phyloP scores from a whole-genome alignment of 495 filamentous ascomycete species.

The Penicillium psychrofluorescens region DNA sequence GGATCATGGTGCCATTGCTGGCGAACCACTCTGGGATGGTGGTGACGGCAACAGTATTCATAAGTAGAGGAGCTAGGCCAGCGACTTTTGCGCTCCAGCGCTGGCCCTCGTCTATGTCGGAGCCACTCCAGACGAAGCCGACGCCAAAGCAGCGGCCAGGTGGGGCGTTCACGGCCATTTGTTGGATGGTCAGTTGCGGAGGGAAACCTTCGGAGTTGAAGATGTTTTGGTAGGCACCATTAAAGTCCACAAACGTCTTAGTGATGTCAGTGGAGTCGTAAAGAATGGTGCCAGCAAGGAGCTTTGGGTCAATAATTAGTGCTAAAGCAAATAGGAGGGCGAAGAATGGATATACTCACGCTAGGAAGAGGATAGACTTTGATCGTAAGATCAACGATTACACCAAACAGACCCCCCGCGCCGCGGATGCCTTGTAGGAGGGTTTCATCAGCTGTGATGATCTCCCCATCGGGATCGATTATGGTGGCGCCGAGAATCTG shows the following conservation, averaged over 20 bases:
- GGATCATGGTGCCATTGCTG: conserved; percentile 8
- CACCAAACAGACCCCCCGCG: conserved; percentile 31
- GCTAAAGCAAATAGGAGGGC: background rate
- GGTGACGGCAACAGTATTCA: conserved; percentile 22
- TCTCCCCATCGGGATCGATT: conserved; percentile 24
- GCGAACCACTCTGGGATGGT: conserved; percentile 14
- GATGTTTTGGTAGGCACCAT: conserved; percentile 13
- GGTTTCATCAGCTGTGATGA: conserved; percentile 22
- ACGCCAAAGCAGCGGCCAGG: conserved; percentile 13
- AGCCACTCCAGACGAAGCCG: conserved; percentile 23
- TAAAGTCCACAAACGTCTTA: conserved; percentile 13
- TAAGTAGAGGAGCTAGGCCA: conserved; percentile 11
- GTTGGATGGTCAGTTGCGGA: conserved; percentile 18
- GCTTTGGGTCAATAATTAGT: conserved; percentile 5
- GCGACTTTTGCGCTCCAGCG: conserved; percentile 22
- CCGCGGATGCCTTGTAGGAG: conserved; percentile 30
- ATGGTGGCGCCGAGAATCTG: conserved; percentile 34
- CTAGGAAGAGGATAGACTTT: conserved; percentile 26
- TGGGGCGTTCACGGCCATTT: conserved; percentile 15
- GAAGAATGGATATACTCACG: conserved; percentile 12
- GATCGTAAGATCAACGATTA: conserved; percentile 32
- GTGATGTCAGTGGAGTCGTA: conserved; percentile 21
- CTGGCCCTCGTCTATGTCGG: conserved; percentile 17
- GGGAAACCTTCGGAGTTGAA: conserved; percentile 12
- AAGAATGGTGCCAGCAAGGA: conserved; percentile 26